Evolutionary conservation across 1,284 basidiomycete genomes (phyloP), one percentile per base, ranked within the genome.

Genomic region (Moesziomyces antarcticus): DNA sequence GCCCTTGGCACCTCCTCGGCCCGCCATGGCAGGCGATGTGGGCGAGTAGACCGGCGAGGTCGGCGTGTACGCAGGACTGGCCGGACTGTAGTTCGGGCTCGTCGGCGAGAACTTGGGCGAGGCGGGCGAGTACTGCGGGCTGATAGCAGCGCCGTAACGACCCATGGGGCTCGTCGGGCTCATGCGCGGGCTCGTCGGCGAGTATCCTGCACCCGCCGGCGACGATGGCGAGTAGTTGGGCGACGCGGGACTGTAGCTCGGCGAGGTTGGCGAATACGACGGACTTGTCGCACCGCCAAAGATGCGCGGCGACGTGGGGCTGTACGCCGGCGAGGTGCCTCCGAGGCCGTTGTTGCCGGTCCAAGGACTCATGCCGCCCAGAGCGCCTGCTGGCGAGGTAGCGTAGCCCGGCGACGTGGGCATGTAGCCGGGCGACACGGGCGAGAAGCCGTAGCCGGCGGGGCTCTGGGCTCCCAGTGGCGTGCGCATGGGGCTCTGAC

Each of bases 401-500:
- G 81, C 78, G 54, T 81, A 82, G 27, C 78, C 78, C 1, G 78
- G 77, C n/a, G 64, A 73, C 10, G 76, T 80, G 6, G 70, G 71
- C 20, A 73, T 73, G 54, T 84, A 84, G 21, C 80, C 80, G 1
- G 82, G 81, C 50, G 75, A 75, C 10, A 78, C 77, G 9, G 82
- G 82, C 48, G 79, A 79, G 68, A 81, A 83, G 18, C 78, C 79
- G 48, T 79, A 82, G n/a, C 80, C 79, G 10, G 70, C 71, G 18
- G 81, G 81, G 43, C 81, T 82, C 50, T 74, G 67, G 14, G 66
- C 81, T 22, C 81, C 82, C 44, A 82, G 52, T 8, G 80, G 79
- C 35, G 81, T 82, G n/a, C 80, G 81, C 82, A 83, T 83, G 0
- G 94, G 94, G 78, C 93, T 94, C 84, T 91, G 90, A 8, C 92